These are phyloP conservation scores for Porodaedalea pini DNA, from an alignment of 1,284 basidiomycete genomes.

Conservation along the genomic window DNA sequence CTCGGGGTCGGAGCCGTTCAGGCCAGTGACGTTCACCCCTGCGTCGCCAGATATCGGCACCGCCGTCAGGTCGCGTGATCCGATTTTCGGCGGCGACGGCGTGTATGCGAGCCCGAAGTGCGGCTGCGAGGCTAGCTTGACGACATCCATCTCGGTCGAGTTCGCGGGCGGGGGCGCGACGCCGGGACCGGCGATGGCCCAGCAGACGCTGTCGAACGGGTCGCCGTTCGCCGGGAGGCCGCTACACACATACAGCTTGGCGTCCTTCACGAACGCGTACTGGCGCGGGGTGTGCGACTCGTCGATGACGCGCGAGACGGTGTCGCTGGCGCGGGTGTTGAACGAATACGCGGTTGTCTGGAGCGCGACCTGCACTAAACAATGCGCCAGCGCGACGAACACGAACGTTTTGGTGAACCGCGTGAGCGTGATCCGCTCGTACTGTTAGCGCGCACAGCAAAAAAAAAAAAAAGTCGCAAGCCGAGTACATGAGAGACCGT, in stretches of 20 bases:
- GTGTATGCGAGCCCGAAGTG: too few relatives aligned
- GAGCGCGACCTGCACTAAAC: conserved; percentile 15
- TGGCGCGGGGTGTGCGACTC: neutral
- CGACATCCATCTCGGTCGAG: neutral
- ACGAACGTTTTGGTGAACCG: conserved; percentile 15
- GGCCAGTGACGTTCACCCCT: neutral
- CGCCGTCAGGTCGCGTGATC: neutral
- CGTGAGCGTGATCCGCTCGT: conserved; percentile 21
- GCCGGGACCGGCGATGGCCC: conserved; percentile 13
- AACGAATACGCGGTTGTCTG: conserved; percentile 7
- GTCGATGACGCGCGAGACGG: neutral
- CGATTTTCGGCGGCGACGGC: neutral
- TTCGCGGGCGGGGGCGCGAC: neutral
- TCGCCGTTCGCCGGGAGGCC: neutral
- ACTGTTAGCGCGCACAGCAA: conserved; percentile 11
- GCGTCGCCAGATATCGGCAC: neutral
- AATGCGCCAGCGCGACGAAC: conserved; percentile 12
- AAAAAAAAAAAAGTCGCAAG: neutral
- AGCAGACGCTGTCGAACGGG: conserved; percentile 10
- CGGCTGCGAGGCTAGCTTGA: too few relatives aligned
- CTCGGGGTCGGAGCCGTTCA: neutral
- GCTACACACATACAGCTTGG: conserved; percentile 8
- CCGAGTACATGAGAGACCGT: neutral
- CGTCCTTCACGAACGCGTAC: conserved; percentile 12
- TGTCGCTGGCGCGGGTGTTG: neutral